Conservation (phyloP, 1,284 basidiomycete genomes). For the Fomitopsis pinicola region DNA sequence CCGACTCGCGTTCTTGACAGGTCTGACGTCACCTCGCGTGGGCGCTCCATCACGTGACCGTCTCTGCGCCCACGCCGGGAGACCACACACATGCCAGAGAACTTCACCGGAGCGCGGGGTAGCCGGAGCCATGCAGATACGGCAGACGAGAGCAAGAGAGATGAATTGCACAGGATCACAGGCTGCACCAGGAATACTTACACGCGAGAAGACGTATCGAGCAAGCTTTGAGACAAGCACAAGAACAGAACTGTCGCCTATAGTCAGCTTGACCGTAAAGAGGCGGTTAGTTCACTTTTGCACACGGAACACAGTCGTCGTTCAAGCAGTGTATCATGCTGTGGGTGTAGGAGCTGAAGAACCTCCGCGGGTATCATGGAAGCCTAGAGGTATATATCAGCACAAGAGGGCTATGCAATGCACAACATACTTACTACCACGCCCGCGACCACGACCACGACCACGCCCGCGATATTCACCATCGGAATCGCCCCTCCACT, state of each 20-base stretch:
- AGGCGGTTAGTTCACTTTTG: neutral
- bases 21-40: conserved; percentile 13
- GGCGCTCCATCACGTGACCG: neutral
- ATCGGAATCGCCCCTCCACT: conserved; percentile 34
- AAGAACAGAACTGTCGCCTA: neutral
- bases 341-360: conserved; percentile 2
- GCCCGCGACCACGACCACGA: conserved; percentile 34
- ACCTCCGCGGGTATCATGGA: conserved; percentile 13
- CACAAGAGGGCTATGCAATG: neutral
- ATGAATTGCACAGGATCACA: neutral
- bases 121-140: neutral
- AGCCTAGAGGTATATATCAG: conserved; percentile 3
- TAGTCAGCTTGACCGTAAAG: neutral
- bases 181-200: neutral
- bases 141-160: neutral
- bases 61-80: neutral
- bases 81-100: neutral
- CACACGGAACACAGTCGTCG: neutral
- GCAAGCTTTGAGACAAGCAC: neutral
- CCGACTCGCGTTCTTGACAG: conserved; percentile 4
- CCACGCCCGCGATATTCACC: conserved; percentile 37
- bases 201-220: neutral
- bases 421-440: conserved; percentile 17
- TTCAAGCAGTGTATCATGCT: neutral
- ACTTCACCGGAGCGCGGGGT: neutral